Base-by-base conservation (phyloP, 2,329 filamentous ascomycete genomes). In the Claviceps digitariae region DNA sequence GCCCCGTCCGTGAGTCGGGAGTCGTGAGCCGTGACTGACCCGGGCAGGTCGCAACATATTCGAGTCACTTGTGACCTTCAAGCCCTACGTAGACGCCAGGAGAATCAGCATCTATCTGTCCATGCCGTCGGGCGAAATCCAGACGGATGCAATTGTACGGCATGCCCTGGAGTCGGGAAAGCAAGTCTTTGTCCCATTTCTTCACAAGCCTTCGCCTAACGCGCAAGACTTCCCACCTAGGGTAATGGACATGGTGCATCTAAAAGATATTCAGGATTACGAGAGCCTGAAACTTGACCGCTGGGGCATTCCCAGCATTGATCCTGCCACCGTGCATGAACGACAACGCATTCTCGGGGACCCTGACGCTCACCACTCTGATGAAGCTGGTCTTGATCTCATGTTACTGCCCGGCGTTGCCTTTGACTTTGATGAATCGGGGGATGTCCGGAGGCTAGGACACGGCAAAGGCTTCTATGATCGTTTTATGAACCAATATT, bases 391-490 rank as follows among this genome's bases (percentile, higher is more conserved):
- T 9, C 73, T 98, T 44, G 91, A 98, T 67, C 69, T 98, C 59
- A 86, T 98, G 58, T 76, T 98, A 29, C 81, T 97, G 75, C 93
- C 93, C 1, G 93, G 90, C 13, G 87, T 98, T 62, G 91, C 89
- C 3, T 98, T 98, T 68, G 90, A 96, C 66, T 60, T 74, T 50
- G 75, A 81, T 55, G 63, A 69, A 12, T 69, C 69, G 25, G 74
- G 74, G 3, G 72, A 72, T 13, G 78, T 93, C 56, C 80, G 84
- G 59, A 79, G 93, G 61, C 77, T 97, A 21, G 93, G 93, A 43
- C 93, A 98, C 68, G 93, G 93, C 54, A 95, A 89, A 68, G 93
- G 93, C 34, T 98, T 95, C 72, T 98, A 98, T 74, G 93, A 98
- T 72, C 86, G 83, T 67, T 98, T 95, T 68, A 72, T 98, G 64